Conservation (phyloP, 805 yeast species). For the Candida quercuum region DNA sequence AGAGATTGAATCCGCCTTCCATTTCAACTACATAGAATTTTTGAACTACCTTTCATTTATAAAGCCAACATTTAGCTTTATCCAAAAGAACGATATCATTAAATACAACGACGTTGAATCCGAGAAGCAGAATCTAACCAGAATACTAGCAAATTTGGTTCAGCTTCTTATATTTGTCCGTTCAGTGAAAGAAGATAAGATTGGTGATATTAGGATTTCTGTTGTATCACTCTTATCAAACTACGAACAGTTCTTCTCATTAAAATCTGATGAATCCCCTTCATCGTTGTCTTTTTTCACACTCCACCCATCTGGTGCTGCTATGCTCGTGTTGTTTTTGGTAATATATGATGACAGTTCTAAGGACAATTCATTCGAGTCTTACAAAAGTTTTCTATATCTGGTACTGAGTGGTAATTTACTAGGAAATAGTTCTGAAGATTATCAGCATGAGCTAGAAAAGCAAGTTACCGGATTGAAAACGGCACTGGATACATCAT, state of each 20-base stretch:
- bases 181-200: conserved; percentile 4
- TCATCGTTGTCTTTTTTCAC: no score
- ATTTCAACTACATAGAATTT: conserved; percentile 8
- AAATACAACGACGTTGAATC: conserved; percentile 5
- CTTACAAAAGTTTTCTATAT: background rate
- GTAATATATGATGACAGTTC: conserved; percentile 7
- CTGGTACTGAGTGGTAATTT: background rate
- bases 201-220: conserved; percentile 4
- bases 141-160: conserved; percentile 13
- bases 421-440: background rate
- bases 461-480: background rate
- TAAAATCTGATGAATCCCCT: background rate
- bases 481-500: background rate
- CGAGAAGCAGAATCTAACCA: conserved; percentile 8
- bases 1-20: conserved; percentile 13
- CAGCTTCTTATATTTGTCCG: conserved; percentile 13
- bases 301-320: conserved; percentile 11
- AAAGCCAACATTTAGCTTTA: conserved; percentile 15
- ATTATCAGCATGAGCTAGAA: conserved; percentile 5
- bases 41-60: conserved; percentile 12
- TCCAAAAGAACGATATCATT: conserved; percentile 12
- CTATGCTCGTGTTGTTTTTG: conserved; percentile 5
- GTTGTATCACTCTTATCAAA: conserved; percentile 5
- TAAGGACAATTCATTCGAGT: background rate
- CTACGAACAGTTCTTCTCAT: conserved; percentile 4